Evolutionary conservation across 176 grass and related monocot species (phyloP), one percentile per base, ranked within the genome.

Genomic region (Bothriochloa decipiens): DNA sequence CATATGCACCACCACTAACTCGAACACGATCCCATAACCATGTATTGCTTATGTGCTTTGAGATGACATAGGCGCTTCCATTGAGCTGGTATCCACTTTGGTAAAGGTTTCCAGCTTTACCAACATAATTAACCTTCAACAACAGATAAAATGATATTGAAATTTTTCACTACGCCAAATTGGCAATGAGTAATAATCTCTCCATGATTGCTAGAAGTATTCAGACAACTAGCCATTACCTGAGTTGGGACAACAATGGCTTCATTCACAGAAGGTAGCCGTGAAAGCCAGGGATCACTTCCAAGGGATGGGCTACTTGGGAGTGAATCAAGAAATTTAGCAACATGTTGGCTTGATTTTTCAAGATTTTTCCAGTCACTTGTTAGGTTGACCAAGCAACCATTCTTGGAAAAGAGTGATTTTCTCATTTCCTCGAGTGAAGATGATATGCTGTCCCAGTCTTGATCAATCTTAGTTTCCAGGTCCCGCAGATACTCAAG

Each of bases 11-110:
- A 85, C 96, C 96, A 72, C 96, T 99, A 80, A 96, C 93, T 37
- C 96, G 93, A 86, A 99, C 89, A 77, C 89, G 91, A 63, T 99
- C 93, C 96, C 96, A 99, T 82, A 99, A 85, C 93, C 96, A 99
- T 12, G 93, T 94, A 60, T 92, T 99, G 74, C 93, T 74, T 89
- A 99, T 96, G 89, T 94, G 87, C 78, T 99, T 99, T 61, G 96
- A 96, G 76, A 99, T 92, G 64, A 99, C 93, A 88, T 99, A 94
- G 8, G 96, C 93, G 80, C 96, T 96, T 84, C 96, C 96, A 82
- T 91, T 88, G 18, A 99, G 93, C 26, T 92, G 83, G 88, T 99
- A 99, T 87, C 96, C 96, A 80, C 88, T 87, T 89, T 94, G 91
- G 76, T 94, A 99, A 67, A 99, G 78, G 73, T 96, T 94, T 80